Conservation (phyloP, 108 stramenopile genomes). For the Conticribra weissflogii region DNA sequence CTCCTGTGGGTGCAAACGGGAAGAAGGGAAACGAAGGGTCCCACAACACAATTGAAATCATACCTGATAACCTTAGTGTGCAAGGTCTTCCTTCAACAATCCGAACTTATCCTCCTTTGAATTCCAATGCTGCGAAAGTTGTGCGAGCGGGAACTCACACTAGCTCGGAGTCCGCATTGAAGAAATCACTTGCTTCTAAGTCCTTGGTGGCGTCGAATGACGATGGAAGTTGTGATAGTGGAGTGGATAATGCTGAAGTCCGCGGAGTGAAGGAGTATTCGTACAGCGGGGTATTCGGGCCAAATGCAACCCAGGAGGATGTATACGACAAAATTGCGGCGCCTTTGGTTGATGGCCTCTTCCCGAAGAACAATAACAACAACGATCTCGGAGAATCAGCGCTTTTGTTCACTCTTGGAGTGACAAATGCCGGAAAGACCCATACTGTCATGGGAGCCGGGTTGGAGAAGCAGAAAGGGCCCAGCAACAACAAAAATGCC, state of each 20-base stretch:
- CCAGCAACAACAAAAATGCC: slow-evolving; percentile 21
- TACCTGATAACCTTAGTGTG: slow-evolving; percentile 20
- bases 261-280: slow-evolving; percentile 76
- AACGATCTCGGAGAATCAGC: slow-evolving; percentile 60
- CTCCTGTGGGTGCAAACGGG: slow-evolving; percentile 29
- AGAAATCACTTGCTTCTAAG: slow-evolving; percentile 30
- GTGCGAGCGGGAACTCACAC: slow-evolving; percentile 24
- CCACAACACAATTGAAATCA: slow-evolving; percentile 59
- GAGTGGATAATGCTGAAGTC: slow-evolving; percentile 40
- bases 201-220: slow-evolving; percentile 25
- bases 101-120: slow-evolving; percentile 73
- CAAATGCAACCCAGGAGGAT: slow-evolving; percentile 60
- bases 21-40: slow-evolving; percentile 26
- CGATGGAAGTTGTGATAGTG: slow-evolving; percentile 35
- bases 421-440: slow-evolving; percentile 99
- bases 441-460: slow-evolving; percentile 93
- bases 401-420: slow-evolving; percentile 96
- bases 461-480: slow-evolving; percentile 37
- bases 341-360: slow-evolving; percentile 73
- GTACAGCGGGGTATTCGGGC: slow-evolving; percentile 72
- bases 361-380: slow-evolving; percentile 33
- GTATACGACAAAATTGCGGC: slow-evolving; percentile 69
- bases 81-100: slow-evolving; percentile 52
- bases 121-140: slow-evolving; percentile 70
- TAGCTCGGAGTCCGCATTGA: slow-evolving; percentile 8